phyloP scores from a whole-genome alignment of 2,329 filamentous ascomycete genomes.

The Colletotrichum zoysiae region DNA sequence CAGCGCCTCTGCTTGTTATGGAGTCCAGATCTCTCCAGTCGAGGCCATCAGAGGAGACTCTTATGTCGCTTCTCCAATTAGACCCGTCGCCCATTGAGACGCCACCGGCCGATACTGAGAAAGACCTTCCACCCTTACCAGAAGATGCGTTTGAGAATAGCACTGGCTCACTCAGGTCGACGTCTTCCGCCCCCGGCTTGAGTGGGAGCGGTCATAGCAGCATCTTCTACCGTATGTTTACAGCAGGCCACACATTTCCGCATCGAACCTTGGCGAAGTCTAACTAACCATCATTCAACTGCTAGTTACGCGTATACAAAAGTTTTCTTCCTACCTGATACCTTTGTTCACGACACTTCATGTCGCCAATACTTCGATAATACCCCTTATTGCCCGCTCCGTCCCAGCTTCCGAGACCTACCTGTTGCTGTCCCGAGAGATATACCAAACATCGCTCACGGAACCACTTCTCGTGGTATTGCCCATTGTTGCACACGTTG shows the following conservation, averaged over 20 bases:
- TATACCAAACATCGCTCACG: constrained; percentile 86
- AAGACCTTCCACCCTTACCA: constrained; percentile 57
- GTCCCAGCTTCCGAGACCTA: constrained; percentile 84
- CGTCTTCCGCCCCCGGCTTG: constrained; percentile 65
- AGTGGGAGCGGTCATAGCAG: constrained; percentile 74
- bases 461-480: constrained; percentile 85
- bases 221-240: constrained; percentile 78
- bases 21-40: constrained; percentile 38
- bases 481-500: constrained; percentile 81
- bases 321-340: constrained; percentile 90
- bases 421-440: constrained; percentile 89
- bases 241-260: background rate
- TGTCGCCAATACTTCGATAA: constrained; percentile 83
- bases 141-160: constrained; percentile 52
- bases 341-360: constrained; percentile 82
- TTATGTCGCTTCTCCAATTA: constrained; percentile 43
- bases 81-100: constrained; percentile 64
- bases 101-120: constrained; percentile 61
- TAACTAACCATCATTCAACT: constrained; percentile 25
- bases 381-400: constrained; percentile 80
- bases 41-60: constrained; percentile 42
- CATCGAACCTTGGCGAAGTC: constrained; percentile 37
- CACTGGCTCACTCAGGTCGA: constrained; percentile 53
- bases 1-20: constrained; percentile 18
- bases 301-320: constrained; percentile 81